Conservation (phyloP, 305 asterid genomes). For the Solanum hybrid region DNA sequence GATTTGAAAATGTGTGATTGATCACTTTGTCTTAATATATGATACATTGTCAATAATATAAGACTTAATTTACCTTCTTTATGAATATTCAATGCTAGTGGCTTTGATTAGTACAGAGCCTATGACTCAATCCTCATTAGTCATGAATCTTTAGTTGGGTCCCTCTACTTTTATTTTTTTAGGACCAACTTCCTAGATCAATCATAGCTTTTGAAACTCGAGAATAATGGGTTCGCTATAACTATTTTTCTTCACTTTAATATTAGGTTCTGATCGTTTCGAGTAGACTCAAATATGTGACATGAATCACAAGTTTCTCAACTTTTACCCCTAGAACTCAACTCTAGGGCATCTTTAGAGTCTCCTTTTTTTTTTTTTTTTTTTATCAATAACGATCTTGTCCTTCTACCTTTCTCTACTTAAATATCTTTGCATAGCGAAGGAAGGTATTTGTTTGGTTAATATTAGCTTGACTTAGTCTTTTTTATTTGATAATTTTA, state of each 20-base stretch:
- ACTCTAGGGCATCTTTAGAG: not conserved
- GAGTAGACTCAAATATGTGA: not conserved
- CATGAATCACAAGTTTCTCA: not conserved
- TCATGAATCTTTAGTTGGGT: not conserved
- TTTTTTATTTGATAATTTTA: not conserved
- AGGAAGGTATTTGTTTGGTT: not conserved
- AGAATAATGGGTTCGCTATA: not conserved
- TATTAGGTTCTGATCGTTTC: fast-evolving
- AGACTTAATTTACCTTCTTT: not conserved
- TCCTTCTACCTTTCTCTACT: not conserved
- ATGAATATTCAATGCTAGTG: not conserved
- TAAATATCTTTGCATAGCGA: not conserved
- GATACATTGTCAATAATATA: not conserved
- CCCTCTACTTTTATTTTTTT: not conserved
- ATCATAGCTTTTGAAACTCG: not conserved
- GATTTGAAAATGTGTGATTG: not conserved
- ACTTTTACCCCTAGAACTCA: not conserved
- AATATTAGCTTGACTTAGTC: fast-evolving
- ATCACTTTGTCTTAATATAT: not conserved
- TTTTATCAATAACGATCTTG: not conserved
- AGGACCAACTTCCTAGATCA: not conserved
- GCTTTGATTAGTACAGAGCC: not conserved
- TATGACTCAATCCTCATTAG: not conserved
- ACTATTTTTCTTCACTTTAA: not conserved
- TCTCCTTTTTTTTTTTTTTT: not conserved